Conservation (phyloP, 75 land plant genomes). For the Larix kaempferi region DNA sequence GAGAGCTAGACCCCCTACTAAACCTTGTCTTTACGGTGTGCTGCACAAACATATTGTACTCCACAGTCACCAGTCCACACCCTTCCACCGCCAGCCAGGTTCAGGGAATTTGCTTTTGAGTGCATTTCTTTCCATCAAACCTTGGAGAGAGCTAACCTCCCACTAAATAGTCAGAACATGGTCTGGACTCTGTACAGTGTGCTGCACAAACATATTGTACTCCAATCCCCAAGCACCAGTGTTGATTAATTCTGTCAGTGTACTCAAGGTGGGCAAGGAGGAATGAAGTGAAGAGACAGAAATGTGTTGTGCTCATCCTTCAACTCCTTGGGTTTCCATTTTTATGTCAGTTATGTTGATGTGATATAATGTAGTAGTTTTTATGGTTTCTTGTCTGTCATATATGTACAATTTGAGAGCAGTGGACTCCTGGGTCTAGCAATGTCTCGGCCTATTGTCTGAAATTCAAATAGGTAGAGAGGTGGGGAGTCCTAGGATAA, state of each 20-base stretch:
- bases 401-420: constrained; percentile 4
- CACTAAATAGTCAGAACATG: not conserved
- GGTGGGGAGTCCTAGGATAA: not conserved
- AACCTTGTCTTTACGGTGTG: constrained; percentile 6
- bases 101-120: not conserved
- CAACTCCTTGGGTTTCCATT: constrained; percentile 31
- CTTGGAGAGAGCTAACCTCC: not conserved
- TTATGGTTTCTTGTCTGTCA: not conserved
- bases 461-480: not conserved
- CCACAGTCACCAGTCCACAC: not conserved
- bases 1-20: not conserved
- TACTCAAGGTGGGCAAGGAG: constrained; percentile 19
- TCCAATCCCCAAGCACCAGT: constrained; percentile 1
- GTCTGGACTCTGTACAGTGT: constrained; percentile 10
- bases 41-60: not conserved
- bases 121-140: not conserved
- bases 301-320: constrained; percentile 65
- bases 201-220: not conserved
- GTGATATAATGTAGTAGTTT: not conserved
- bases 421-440: not conserved
- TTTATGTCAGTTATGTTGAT: not conserved
- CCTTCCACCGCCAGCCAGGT: not conserved
- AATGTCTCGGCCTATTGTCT: not conserved
- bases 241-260: constrained; percentile 12
- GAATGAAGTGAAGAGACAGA: constrained; percentile 70